Base-by-base conservation (phyloP, 192 early-diverging fungal genomes). In the Coemansia asiatica region DNA sequence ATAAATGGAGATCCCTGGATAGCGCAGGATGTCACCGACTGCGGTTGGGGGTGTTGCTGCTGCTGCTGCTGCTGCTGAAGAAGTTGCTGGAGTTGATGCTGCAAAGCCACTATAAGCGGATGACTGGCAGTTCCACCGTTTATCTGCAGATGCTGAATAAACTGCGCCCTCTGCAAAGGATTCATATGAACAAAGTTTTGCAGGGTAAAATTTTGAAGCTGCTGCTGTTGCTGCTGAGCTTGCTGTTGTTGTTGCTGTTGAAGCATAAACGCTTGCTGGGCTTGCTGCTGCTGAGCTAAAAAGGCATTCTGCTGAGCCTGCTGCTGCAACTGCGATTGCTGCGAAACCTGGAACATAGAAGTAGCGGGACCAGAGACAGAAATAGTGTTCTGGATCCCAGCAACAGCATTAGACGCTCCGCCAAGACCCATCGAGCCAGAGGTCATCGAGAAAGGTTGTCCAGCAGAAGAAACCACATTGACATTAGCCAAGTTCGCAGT, bases 91-190 rank as follows among this genome's bases (percentile, higher is more conserved):
- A 59, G 66, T 29, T 67, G 64, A 48, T 70, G 71, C 47, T 79
- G 71, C 36, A 70, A 28, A 3, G 61, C 65, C 35, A 64, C 10
- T 6, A 63, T 3, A 27, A 79, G 18, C 1, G 64, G 67, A 15
- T 70, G 65, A 46, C 65, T 80, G 23, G 27, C 36, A n/a, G 48
- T 63, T 1, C 27, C 49, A n/a, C 58, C 62, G 21, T 8, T 40
- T 2, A 56, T 50, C 22, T 74, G 75, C 35, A 80, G 27, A 28
- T 80, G 77, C 67, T 74, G 71, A 4, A 80, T 29, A 1, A 80
- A 10, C 15, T 61, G 65, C 28, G 27, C 21, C n/a, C 72, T 66
- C 27, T 74, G 71, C 1, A 49, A 31, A 0, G 68, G 71, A 26
- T 57, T n/a, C 33, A 80, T 44, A 6, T 58, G 8, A 6, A 40